Evolutionary conservation across 345 rosid species (phyloP).

Genomic region (Populus pruinosa): DNA sequence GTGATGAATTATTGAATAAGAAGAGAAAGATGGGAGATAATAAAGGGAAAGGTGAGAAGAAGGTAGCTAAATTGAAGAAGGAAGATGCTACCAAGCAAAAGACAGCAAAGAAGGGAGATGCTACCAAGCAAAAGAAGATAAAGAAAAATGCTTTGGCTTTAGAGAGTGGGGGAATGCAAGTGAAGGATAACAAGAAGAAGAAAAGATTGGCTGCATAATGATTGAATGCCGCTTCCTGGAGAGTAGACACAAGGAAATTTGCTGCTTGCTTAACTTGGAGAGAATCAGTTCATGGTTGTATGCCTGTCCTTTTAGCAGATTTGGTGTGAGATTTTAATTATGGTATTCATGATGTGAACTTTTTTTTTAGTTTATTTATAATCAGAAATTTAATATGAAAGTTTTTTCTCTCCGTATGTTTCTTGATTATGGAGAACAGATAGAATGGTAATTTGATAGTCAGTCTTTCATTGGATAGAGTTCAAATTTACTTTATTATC

Average conservation of each 20-base stretch:
- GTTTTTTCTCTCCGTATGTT: neutral
- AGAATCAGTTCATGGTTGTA: neutral
- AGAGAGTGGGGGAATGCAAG: neutral
- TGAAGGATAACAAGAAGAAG: neutral
- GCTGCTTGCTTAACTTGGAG: neutral
- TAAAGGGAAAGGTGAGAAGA: slow-evolving; percentile 10
- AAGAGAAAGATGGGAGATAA: slow-evolving; percentile 31
- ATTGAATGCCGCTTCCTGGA: neutral
- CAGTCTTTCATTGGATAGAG: neutral
- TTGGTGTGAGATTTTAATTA: neutral
- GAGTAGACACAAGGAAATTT: neutral
- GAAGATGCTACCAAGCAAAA: slow-evolving; percentile 5
- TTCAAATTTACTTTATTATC: neutral
- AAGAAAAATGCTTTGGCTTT: neutral
- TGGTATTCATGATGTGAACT: neutral
- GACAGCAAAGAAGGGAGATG: neutral
- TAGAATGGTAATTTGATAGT: neutral
- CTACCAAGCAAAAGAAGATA: neutral
- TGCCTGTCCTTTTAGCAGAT: slow-evolving; percentile 1
- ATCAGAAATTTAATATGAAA: neutral
- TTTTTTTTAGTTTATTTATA: neutral
- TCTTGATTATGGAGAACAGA: neutral
- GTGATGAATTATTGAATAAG: slow-evolving; percentile 18
- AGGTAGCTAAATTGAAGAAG: slow-evolving; percentile 2
- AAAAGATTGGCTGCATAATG: neutral